A percentile compares a stretch with the other conserved stretches of the same genome.
phyloP scores from a whole-genome alignment of 495 filamentous ascomycete species.

The Podospora tetraspora region DNA sequence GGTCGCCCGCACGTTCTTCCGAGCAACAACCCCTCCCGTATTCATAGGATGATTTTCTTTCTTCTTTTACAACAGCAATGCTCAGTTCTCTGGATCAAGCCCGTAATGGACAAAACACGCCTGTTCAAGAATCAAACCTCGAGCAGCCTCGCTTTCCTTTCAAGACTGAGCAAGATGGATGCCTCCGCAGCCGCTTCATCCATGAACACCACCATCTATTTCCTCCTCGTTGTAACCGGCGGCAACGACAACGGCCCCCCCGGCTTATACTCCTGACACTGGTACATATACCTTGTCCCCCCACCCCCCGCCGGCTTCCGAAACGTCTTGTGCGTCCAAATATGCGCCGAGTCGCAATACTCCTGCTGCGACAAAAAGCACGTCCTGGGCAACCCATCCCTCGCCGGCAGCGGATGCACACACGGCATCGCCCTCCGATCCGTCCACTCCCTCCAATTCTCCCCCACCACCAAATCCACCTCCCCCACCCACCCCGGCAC shows the following conservation, averaged over 20 bases:
- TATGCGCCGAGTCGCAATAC: not conserved
- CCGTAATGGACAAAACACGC: no score
- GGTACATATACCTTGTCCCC: not conserved
- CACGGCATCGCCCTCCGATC: not conserved
- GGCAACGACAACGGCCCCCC: conserved; percentile 4
- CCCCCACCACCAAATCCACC: conserved; percentile 11
- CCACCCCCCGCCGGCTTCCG: not conserved
- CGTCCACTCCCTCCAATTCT: not conserved
- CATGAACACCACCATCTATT: not conserved
- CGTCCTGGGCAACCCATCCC: not conserved
- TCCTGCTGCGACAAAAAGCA: conserved; percentile 1
- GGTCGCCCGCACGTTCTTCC: no score
- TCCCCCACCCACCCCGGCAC: not conserved
- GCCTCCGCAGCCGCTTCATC: no score
- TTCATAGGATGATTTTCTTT: no score
- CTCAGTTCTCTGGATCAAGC: no score
- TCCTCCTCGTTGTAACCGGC: not conserved
- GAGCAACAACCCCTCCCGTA: no score
- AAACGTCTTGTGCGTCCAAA: not conserved
- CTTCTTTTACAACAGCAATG: no score
- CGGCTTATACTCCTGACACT: not conserved
- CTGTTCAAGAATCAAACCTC: no score
- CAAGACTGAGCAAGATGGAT: no score
- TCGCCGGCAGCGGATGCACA: not conserved
- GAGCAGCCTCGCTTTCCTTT: no score